Evolutionary conservation across 257 asterid species (phyloP), one percentile per base, ranked within the genome.

Genomic region (Ophiorrhiza pumila): DNA sequence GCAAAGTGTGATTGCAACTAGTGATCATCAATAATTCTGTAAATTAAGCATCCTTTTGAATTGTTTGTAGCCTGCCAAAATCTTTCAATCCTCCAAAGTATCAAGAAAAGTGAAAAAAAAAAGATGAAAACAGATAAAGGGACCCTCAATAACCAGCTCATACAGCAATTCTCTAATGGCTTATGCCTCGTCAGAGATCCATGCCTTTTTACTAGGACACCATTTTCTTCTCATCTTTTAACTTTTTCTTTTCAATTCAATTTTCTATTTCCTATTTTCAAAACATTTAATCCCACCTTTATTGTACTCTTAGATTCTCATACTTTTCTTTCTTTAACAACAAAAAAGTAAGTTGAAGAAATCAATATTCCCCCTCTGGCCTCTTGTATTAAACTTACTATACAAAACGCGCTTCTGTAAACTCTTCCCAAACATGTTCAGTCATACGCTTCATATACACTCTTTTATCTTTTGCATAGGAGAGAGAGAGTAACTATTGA

Each of bases 141-240:
- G 71, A n/a, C n/a, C n/a, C 7, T 78, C 64, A 76, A 59, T 12
- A 62, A 64, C 66, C 84, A 80, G 79, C 81, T 80, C 79, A 76
- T 58, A 41, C 65, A 71, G 46, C 71, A 73, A 25, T 56, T 22
- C 69, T 45, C 49, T 45, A 17, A 35, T 23, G 72, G 56, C 12
- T 62, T 53, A 62, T 76, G 69, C 55, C 52, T 65, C 15, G 76
- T 77, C 80, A 79, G 71, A 75, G n/a, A 41, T 58, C 43, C 9
- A 11, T 6, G 20, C 68, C 60, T 41, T 66, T 70, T 73, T 62
- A 72, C 37, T 32, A 65, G 68, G 42, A 71, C 77, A 60, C 56
- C 18, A 41, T 18, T 58, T 18, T 8, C 69, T 61, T 49, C 66
- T 41, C 69, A 43, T 67, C 27, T 27, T 47, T 14, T 37, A n/a